Evolutionary conservation across 352 stramenopile genomes (phyloP).

Genomic region (Discostella stelligera): DNA sequence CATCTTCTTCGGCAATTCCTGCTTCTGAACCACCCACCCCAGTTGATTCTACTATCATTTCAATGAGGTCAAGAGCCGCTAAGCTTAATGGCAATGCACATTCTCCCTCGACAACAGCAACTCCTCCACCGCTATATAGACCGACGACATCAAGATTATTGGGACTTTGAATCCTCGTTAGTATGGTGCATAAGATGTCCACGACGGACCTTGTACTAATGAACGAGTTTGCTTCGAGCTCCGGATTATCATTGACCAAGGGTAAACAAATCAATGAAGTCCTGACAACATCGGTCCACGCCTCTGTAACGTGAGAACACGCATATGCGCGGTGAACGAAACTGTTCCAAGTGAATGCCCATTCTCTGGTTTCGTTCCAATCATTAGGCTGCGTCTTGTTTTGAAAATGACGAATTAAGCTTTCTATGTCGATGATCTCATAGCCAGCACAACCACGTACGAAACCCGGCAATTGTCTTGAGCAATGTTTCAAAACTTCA

Average conservation of each 20-base stretch:
- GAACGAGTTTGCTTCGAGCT: constrained; percentile 1
- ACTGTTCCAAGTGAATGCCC: constrained; percentile 62
- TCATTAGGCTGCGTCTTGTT: constrained; percentile 3
- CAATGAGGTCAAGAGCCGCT: constrained; percentile 42
- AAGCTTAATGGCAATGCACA: constrained; percentile 46
- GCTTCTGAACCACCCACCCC: constrained; percentile 2
- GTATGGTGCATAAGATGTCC: constrained; percentile 48
- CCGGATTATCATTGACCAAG: constrained; percentile 19
- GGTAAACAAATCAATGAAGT: constrained; percentile 34
- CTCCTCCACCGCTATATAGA: constrained; percentile 27
- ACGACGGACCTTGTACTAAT: constrained; percentile 27
- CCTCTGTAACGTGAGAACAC: constrained; percentile 52
- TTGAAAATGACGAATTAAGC: constrained; percentile 28
- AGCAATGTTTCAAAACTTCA: constrained; percentile 32
- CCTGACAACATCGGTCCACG: constrained; percentile 44
- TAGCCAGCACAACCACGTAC: constrained; percentile 59
- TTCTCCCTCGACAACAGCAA: constrained; percentile 27
- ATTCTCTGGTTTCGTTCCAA: constrained; percentile 36
- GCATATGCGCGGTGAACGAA: constrained; percentile 50
- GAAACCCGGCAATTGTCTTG: constrained; percentile 38
- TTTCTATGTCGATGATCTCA: constrained; percentile 53
- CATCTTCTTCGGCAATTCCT: constrained; percentile 54
- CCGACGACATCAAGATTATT: constrained; percentile 29
- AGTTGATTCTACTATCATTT: constrained; percentile 38
- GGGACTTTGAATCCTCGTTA: constrained; percentile 38